Base-by-base conservation (phyloP, 345 rosid genomes). In the Conringia planisiliqua region DNA sequence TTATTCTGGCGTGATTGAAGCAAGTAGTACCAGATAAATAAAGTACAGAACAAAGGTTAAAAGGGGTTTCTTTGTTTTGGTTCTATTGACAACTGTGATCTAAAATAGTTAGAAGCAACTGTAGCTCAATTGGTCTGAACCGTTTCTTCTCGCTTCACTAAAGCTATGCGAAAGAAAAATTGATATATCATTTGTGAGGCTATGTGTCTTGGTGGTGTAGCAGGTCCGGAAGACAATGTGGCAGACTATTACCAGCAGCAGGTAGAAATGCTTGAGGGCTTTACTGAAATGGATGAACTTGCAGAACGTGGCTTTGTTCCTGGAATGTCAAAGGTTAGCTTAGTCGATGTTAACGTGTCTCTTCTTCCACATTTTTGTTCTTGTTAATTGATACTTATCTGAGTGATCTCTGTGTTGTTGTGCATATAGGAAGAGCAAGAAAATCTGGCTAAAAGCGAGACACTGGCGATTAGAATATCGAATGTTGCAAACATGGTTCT, bases 241-340 rank as follows among this genome's bases (percentile, higher is more conserved):
- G 99, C 97, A 3, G 97, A 86, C 70, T 95, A 90, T 83, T 95
- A 95, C 77, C 97, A 92, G 84, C 99, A 95, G 82, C 98, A 95
- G 76, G 92, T 83, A 50, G 96, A 90, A 81, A 90, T 89, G 97
- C 98, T 95, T 27, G 98, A 95, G 71, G 98, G 98, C 6, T 95
- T 95, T 63, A 85, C 78, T 18, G 98, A 95, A 83, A 95, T 95
- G 99, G 99, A 95, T 82, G 91, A 85, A 54, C 86, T 95, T 71
- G 86, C 97, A 0, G 97, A 89, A 68, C 97, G 96, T 38, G 99
- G 99, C 44, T 95, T 87, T 85, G 73, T 92, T 79, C 97, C 94
- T 78, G 83, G 86, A 77, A 82, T 95, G 92, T 85, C 99, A 7
- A 89, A 86, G 97, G 99, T 95, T 54, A 51, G 66, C 59, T 42